phyloP scores from a whole-genome alignment of 805 yeast genomes.

The Cyberlindnera meyerae region DNA sequence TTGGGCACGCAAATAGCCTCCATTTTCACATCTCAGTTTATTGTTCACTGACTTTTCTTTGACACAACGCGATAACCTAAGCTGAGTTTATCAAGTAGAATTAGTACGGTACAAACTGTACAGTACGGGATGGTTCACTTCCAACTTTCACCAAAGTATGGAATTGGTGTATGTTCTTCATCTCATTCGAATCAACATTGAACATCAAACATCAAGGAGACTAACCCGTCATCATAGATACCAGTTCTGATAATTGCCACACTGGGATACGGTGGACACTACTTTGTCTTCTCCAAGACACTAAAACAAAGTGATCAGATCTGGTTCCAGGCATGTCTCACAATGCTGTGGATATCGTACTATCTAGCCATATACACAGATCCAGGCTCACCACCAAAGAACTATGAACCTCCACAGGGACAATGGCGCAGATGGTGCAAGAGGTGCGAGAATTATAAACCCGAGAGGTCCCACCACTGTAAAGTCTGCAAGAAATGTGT shows the following conservation, averaged over 20 bases:
- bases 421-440: constrained; percentile 68
- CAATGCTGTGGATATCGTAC: constrained; percentile 73
- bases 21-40: no score
- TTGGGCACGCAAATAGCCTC: no score
- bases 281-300: constrained; percentile 45
- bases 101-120: no score
- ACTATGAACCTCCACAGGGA: constrained; percentile 37
- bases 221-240: constrained; percentile 40
- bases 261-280: constrained; percentile 61
- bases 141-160: no score
- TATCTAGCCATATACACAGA: constrained; percentile 54
- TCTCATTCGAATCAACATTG: not conserved
- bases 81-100: no score
- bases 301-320: constrained; percentile 37
- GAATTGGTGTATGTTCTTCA: no score
- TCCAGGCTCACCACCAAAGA: constrained; percentile 66
- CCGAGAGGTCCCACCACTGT: constrained; percentile 85
- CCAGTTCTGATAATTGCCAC: constrained; percentile 55
- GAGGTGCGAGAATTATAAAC: constrained; percentile 70
- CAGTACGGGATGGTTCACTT: no score
- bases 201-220: not conserved
- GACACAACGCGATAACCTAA: no score
- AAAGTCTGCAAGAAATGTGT: constrained; percentile 69
- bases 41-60: no score
- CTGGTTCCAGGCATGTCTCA: constrained; percentile 41